Evolutionary conservation across 2,329 filamentous ascomycete species (phyloP).

Genomic region (Sporothrix luriei): DNA sequence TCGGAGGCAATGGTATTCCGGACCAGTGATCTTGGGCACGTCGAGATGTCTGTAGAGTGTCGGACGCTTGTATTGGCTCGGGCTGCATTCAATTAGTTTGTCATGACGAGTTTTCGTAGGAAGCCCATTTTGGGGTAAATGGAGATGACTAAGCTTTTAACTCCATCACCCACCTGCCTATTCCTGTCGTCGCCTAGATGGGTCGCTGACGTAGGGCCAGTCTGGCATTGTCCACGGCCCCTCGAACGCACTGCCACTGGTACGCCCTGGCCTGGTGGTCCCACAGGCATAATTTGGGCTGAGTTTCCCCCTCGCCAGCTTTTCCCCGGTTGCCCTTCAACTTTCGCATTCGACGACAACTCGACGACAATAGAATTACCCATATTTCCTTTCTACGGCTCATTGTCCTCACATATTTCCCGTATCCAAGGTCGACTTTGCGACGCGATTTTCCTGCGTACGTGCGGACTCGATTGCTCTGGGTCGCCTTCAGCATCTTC

Average conservation of each 20-base stretch:
- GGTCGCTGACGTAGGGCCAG: conserved; percentile 27
- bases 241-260: conserved; percentile 26
- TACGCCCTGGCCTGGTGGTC: not conserved
- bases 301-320: not conserved
- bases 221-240: not conserved
- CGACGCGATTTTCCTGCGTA: not conserved
- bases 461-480: not conserved
- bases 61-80: conserved; percentile 5
- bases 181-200: conserved; percentile 11
- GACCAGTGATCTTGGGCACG: conserved; percentile 8
- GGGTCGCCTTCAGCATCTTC: not conserved
- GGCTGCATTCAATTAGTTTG: not conserved
- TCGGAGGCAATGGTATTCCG: conserved; percentile 2
- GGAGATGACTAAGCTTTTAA: conserved; percentile 11
- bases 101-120: not conserved
- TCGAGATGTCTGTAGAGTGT: not conserved
- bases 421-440: not conserved
- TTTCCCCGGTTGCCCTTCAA: conserved; percentile 2
- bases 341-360: not conserved
- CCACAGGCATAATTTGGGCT: conserved; percentile 12
- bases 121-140: not conserved
- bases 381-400: not conserved
- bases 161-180: not conserved
- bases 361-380: not conserved
- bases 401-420: not conserved